Evolutionary conservation across 208 protist genomes (phyloP), one percentile per base, ranked within the genome.

Genomic region (Herpetomonas tarakana): DNA sequence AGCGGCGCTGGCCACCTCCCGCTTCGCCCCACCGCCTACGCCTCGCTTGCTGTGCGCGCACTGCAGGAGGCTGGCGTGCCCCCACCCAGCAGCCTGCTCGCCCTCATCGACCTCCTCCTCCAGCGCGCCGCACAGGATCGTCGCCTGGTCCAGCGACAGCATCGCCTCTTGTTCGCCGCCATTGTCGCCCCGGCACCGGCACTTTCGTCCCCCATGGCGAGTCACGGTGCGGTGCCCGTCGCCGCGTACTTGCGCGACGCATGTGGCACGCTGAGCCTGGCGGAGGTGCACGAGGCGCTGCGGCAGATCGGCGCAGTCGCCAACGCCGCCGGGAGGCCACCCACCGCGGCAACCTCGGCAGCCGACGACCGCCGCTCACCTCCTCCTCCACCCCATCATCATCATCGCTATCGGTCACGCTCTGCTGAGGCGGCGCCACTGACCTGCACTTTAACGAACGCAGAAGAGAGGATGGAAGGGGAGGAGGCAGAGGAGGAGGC

Each of bases 51-150:
- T 39, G 41, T 19, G 52, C n/a, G 18, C 52, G 62, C 45, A 25
- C 52, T 24, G 16, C 45, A 46, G 53, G 19, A 26, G 45, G 45
- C 7, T 18, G 58, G 38, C 22, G 24, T 16, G 12, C 41, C 7
- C 30, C 3, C 58, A 22, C 41, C 51, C n/a, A 50, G n/a, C 27
- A 39, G 39, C 27, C 41, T 41, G 22, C 9, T 16, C 11, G 19
- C 52, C 2, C n/a, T 53, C 27, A 35, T 65, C 4, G 44, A 49
- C 25, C 51, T 46, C 24, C 31, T 84, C 12, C 55, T 89, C 7
- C 62, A 76, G 21, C 70, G 70, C 18, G 39, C 49, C 1, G 60
- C 64, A 12, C 46, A 59, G 27, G 72, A 78, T n/a, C 68, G 68
- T 4, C 47, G 54, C 6, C 39, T 81, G 46, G 52, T 72, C 16